Percentiles rank a stretch among this genome's conserved stretches.
Evolutionary conservation across 2,329 filamentous ascomycete species (phyloP).

Genomic region (Penicillium sp.): DNA sequence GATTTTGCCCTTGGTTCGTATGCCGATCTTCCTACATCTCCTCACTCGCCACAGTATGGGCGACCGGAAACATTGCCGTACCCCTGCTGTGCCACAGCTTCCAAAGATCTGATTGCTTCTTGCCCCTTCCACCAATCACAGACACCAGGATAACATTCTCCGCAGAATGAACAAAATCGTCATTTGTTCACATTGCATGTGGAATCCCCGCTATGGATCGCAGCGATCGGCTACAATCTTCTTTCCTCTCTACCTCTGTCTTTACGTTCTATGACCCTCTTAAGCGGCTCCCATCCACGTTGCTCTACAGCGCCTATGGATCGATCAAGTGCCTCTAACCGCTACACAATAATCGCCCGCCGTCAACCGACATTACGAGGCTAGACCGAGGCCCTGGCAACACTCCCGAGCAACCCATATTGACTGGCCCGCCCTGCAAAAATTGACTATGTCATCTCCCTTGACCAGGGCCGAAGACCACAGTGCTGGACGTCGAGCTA

Average conservation of each 20-base stretch:
- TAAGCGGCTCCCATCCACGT: not conserved
- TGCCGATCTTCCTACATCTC: not conserved
- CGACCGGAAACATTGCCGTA: no score
- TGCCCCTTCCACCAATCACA: not conserved
- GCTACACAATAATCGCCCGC: not conserved
- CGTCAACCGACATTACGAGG: not conserved
- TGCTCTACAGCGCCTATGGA: not conserved
- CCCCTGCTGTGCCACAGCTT: not conserved
- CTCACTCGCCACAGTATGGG: not conserved
- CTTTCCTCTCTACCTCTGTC: not conserved
- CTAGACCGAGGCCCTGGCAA: not conserved
- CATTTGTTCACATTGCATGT: not conserved
- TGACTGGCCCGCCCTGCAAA: not conserved
- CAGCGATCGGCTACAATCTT: not conserved
- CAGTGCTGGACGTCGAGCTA: conserved; percentile 30
- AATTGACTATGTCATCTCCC: not conserved
- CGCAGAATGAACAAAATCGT: not conserved
- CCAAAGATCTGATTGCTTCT: not conserved
- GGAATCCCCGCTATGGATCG: not conserved
- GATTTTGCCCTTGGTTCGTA: not conserved
- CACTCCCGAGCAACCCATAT: no score
- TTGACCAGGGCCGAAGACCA: conserved; percentile 18
- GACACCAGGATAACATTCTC: not conserved
- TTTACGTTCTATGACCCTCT: not conserved
- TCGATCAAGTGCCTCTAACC: not conserved